Base-by-base conservation (phyloP, 164 flowering plant genomes). In the Echeveria elegans region DNA sequence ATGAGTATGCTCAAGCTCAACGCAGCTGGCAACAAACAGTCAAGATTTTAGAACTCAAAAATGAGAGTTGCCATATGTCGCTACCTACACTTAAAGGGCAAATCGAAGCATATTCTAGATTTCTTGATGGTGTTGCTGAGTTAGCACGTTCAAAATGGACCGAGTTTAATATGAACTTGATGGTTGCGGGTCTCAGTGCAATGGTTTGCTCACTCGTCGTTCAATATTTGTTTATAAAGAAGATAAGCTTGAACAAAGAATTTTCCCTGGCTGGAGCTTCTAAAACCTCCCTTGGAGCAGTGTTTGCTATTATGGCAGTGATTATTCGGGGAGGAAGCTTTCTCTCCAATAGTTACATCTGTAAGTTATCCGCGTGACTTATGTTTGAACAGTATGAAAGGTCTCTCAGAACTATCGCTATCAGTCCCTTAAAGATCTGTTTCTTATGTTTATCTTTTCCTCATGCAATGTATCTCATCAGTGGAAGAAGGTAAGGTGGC, bases 131-230 rank as follows among this genome's bases (percentile, higher is more conserved):
- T 72, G 88, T 95, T 73, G 84, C 95, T 66, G 92, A 81, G 63
- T 82, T 95, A 65, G 97, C 97, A 28, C 96, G 97, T 41, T 86
- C 94, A 40, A 95, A 88, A 78, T 95, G 97, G 96, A 95, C 99
- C 3, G 96, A 95, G 76, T 95, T 95, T 78, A 80, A 92, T 80
- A 70, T 87, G 65, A 74, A 59, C 68, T 76, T 84, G 84, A 95
- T 95, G 97, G 79, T 76, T 38, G 52, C 70, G 71, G 99, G 99
- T 58, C 68, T 92, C 47, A 73, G 81, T 62, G 67, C 85, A 64
- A 75, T 95, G 78, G 63, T 91, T 31, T 16, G 78, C 14, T 88
- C 97, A 61, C 79, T 95, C 18, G 16, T 76, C 24, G 24, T 85
- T 67, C 91, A 89, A 66, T 24, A 81, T 31, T 64, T 81, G 75